Base-by-base conservation (phyloP, 768 basidiomycete species). In the Scleroderma citrinum region DNA sequence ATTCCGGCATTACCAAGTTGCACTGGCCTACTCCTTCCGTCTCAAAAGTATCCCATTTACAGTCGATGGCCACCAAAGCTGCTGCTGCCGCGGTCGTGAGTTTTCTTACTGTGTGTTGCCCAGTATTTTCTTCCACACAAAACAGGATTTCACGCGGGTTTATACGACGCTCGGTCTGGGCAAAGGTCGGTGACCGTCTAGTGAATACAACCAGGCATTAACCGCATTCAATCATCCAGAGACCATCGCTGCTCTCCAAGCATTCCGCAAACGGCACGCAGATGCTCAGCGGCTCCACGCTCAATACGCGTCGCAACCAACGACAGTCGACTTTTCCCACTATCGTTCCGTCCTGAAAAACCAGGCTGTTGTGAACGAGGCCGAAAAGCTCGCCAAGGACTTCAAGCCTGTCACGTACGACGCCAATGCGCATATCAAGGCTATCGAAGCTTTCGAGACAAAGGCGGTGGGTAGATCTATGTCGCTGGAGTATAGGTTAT, bases 391-490 rank as follows among this genome's bases (percentile, higher is more conserved):
- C 46, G 67, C 96, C 59, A 83, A 76, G 52, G 81, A 81, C 30
- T 98, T 96, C 78, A 96, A 95, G 73, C 91, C 96, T 31, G 85
- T 92, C 46, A 87, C 90, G 2, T 97, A 97, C 70, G 95, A 99
- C 64, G 87, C 93, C 50, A 72, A 70, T 59, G 76, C 88, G 47
- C 90, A 94, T 69, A 66, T 96, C 70, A 95, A 92, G 72, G 92
- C 91, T 39, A 96, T 99, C 60, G 92, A 95, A 65, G 84, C 91
- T 44, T 99, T 99, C 69, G 91, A 98, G 78, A 77, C 81, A 53
- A 96, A 94, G 73, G 96, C 96, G 54, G 95, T 97, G 58, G 58
- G 86, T 55, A 38, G 37, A 57, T n/a, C 26, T 51, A 21, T 26
- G 23, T 24, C 26, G 35, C 20, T 23, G 14, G 16, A 17, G 6